A percentile compares a stretch with the other conserved stretches of the same genome.
These are phyloP conservation scores for Oldenlandia corymbosa DNA, from an alignment of 257 asterid genomes.

Conservation along the genomic window DNA sequence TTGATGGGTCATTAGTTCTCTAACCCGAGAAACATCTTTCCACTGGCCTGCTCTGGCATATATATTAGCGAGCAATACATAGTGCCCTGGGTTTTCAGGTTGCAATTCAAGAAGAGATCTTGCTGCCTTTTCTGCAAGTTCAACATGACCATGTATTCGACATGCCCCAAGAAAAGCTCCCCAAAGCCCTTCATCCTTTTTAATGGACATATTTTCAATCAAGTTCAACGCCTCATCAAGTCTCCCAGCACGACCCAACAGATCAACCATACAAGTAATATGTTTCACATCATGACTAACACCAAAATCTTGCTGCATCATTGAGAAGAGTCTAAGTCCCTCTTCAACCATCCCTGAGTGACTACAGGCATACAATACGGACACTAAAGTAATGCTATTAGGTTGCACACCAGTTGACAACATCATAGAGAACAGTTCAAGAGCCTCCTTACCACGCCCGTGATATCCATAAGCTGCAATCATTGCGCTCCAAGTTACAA, in stretches of 20 bases:
- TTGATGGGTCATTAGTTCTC: slow-evolving; percentile 42
- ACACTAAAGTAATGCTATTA: slow-evolving; percentile 40
- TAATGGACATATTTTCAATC: slow-evolving; percentile 32
- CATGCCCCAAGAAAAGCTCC: slow-evolving; percentile 57
- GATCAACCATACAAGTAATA: slow-evolving; percentile 47
- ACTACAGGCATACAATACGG: slow-evolving; percentile 47
- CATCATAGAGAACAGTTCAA: slow-evolving; percentile 41
- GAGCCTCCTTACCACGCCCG: slow-evolving; percentile 49
- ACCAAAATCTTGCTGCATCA: slow-evolving; percentile 36
- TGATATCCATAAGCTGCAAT: slow-evolving; percentile 61
- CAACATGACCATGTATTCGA: slow-evolving; percentile 48
- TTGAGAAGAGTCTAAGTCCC: slow-evolving; percentile 36
- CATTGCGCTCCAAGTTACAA: slow-evolving; percentile 52
- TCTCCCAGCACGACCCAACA: slow-evolving; percentile 51
- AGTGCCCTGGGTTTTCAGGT: slow-evolving; percentile 44
- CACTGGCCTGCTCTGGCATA: slow-evolving; percentile 51
- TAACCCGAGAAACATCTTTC: slow-evolving; percentile 38
- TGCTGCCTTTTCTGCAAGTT: slow-evolving; percentile 46
- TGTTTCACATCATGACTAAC: slow-evolving; percentile 43
- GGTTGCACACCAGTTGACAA: slow-evolving; percentile 33
- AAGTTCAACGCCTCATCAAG: slow-evolving; percentile 32
- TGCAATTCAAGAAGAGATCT: slow-evolving; percentile 39
- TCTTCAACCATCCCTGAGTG: slow-evolving; percentile 52
- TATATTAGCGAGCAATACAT: slow-evolving; percentile 44
- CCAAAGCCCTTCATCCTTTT: slow-evolving; percentile 47